Evolutionary conservation across 192 early-diverging fungal species (phyloP).

Genomic region (Cladochytrium replicatum): DNA sequence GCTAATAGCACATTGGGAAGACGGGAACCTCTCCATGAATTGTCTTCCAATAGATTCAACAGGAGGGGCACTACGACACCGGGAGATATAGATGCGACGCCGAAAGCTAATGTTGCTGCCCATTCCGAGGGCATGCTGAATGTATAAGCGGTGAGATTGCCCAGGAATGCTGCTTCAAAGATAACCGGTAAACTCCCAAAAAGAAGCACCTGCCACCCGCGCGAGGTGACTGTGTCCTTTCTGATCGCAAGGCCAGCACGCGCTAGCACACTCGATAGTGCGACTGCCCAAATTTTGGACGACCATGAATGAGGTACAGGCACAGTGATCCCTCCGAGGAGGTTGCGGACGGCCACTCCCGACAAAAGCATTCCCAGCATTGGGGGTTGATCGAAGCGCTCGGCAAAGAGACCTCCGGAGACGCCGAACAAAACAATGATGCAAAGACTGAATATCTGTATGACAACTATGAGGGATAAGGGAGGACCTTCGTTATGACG

Average conservation of each 20-base stretch:
- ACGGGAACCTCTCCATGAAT: conserved; percentile 15
- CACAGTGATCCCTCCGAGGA: conserved; percentile 16
- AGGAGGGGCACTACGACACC: conserved; percentile 29
- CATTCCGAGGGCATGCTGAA: conserved; percentile 20
- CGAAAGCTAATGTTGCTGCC: conserved; percentile 25
- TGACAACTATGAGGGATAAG: too few species aligned
- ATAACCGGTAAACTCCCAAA: conserved; percentile 23
- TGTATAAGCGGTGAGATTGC: conserved; percentile 1
- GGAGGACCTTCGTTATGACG: too few species aligned
- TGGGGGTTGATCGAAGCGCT: background rate
- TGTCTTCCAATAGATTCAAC: conserved; percentile 15
- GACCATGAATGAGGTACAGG: conserved; percentile 29
- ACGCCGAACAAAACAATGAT: background rate
- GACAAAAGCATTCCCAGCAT: conserved; percentile 31
- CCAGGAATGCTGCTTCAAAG: conserved; percentile 15
- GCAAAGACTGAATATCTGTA: too few species aligned
- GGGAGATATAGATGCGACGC: conserved; percentile 23
- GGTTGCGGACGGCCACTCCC: conserved; percentile 21
- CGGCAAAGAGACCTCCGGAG: conserved; percentile 1
- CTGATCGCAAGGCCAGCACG: conserved; percentile 24
- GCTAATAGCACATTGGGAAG: conserved; percentile 22
- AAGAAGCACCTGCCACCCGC: conserved; percentile 8
- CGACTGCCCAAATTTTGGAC: conserved; percentile 22
- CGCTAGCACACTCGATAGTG: conserved; percentile 19
- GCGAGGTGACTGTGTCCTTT: conserved; percentile 3